A percentile compares a stretch with the other conserved stretches of the same genome.
Evolutionary conservation across 768 basidiomycete genomes (phyloP).

Genomic region (Suillus bovinus): DNA sequence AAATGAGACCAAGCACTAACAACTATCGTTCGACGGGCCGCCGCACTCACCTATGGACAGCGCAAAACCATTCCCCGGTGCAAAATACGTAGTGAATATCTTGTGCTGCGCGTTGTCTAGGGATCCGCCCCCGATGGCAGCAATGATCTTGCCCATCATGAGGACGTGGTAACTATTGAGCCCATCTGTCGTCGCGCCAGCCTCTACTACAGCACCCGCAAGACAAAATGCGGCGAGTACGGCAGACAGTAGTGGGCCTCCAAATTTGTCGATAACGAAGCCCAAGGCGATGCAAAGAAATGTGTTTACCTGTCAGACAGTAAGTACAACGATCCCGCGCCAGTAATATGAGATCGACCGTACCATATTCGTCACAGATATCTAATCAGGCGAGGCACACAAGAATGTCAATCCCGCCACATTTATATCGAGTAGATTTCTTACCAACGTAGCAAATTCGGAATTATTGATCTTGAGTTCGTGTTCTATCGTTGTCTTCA

Average conservation of each 20-base stretch:
- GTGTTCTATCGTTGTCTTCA: constrained; percentile 45
- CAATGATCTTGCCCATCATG: constrained; percentile 41
- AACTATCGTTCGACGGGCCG: neutral
- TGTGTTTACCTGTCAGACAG: constrained; percentile 36
- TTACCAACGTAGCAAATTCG: constrained; percentile 42
- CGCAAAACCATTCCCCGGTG: constrained; percentile 41
- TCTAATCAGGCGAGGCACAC: too few relatives aligned
- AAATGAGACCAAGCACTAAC: neutral
- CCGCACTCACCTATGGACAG: constrained; percentile 35
- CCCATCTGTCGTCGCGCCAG: constrained; percentile 39
- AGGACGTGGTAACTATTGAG: constrained; percentile 41
- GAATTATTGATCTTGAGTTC: constrained; percentile 45
- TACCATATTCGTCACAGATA: constrained; percentile 39
- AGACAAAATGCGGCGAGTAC: constrained; percentile 40
- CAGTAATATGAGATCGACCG: constrained; percentile 4
- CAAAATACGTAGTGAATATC: constrained; percentile 45
- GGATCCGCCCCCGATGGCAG: constrained; percentile 41
- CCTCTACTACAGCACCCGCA: constrained; percentile 37
- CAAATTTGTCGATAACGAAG: constrained; percentile 43
- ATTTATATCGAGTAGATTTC: neutral
- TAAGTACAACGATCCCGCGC: neutral
- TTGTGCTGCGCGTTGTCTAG: constrained; percentile 45
- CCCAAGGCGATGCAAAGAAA: constrained; percentile 43
- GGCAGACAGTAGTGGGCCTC: constrained; percentile 38
- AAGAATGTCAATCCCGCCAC: neutral